These are phyloP conservation scores for Penicillium glabrum DNA, from an alignment of 2,329 filamentous ascomycete species.

Conservation along the genomic window DNA sequence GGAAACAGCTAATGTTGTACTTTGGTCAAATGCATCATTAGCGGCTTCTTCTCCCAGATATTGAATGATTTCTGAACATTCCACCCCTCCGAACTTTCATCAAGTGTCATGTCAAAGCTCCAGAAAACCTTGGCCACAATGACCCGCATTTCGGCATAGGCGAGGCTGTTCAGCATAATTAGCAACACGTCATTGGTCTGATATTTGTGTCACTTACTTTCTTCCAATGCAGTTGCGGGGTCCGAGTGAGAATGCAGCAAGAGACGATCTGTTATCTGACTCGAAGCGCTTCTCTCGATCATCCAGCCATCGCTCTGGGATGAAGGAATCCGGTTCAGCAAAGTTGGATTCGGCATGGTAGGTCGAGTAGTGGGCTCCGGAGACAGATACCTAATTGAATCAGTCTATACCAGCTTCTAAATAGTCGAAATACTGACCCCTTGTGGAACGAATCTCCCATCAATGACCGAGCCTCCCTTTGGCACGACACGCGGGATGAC, in stretches of 20 bases:
- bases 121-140: conserved; percentile 22
- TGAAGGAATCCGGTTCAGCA: conserved; percentile 24
- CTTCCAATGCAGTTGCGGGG: conserved; percentile 28
- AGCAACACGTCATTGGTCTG: not conserved
- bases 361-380: conserved; percentile 12
- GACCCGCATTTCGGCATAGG: conserved; percentile 34
- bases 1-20: not conserved
- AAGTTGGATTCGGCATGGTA: conserved; percentile 22
- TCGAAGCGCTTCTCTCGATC: conserved; percentile 16
- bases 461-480: conserved; percentile 35
- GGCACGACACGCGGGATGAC: conserved; percentile 36
- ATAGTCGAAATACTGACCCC: conserved; percentile 11
- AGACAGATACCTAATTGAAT: conserved; percentile 6
- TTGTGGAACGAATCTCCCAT: conserved; percentile 36
- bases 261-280: conserved; percentile 13
- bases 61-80: conserved; percentile 21
- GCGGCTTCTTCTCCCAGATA: conserved; percentile 22
- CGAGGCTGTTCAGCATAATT: conserved; percentile 17
- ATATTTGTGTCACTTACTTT: conserved; percentile 18
- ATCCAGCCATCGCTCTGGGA: conserved; percentile 31
- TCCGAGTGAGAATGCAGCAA: conserved; percentile 27
- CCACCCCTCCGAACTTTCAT: conserved; percentile 13
- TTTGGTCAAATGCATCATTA: conserved; percentile 17
- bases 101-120: conserved; percentile 17
- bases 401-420: not conserved